Evolutionary conservation across 1,139 yeast species (phyloP).

Genomic region (Hyphopichia pseudoburtonii): DNA sequence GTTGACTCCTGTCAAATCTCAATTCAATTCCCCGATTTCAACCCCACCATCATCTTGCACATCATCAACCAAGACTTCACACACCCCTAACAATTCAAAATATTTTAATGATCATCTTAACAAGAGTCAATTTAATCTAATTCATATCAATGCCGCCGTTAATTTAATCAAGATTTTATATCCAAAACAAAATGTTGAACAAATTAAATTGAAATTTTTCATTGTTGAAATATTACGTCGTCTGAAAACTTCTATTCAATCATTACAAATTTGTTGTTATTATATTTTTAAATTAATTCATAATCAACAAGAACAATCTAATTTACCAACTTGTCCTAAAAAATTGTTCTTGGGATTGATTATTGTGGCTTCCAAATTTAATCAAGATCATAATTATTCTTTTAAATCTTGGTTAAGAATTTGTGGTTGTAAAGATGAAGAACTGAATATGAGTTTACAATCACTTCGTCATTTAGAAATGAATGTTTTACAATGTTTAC

Average conservation of each 20-base stretch:
- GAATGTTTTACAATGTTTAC: slow-evolving; percentile 50
- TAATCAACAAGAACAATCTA: slow-evolving; percentile 7
- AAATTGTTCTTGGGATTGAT: slow-evolving; percentile 65
- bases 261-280: slow-evolving; percentile 65
- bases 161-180: slow-evolving; percentile 39
- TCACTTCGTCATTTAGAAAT: slow-evolving; percentile 56
- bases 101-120: slow-evolving; percentile 42
- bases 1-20: background rate
- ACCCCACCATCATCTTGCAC: background rate
- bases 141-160: slow-evolving; percentile 38
- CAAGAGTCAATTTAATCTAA: slow-evolving; percentile 42
- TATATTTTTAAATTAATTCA: slow-evolving; percentile 53
- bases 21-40: background rate
- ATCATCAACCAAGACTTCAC: no score
- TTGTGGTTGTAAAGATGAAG: slow-evolving; percentile 50
- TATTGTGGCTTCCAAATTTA: slow-evolving; percentile 69
- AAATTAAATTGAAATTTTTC: slow-evolving; percentile 40
- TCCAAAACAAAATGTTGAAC: slow-evolving; percentile 18
- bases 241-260: slow-evolving; percentile 64
- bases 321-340: slow-evolving; percentile 51
- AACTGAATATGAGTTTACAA: slow-evolving; percentile 22
- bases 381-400: slow-evolving; percentile 71
- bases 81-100: slow-evolving; percentile 40
- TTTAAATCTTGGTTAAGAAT: slow-evolving; percentile 76
- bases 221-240: slow-evolving; percentile 66